Evolutionary conservation across 441 rosid species (phyloP).

Genomic region (California macrophylla): DNA sequence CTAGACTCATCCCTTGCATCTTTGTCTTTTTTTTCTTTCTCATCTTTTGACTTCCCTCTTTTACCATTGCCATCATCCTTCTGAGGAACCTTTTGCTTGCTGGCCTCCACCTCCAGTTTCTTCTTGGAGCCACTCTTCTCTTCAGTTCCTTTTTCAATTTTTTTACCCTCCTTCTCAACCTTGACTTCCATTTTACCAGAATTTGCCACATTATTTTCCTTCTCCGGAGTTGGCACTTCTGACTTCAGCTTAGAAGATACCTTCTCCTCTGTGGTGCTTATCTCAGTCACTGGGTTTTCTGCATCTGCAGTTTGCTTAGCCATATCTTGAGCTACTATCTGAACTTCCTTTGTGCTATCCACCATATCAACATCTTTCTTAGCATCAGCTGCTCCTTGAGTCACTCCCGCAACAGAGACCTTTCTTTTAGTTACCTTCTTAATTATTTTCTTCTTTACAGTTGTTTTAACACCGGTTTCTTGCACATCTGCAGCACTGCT

Average conservation of each 20-base stretch:
- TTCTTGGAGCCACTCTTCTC: constrained; percentile 19
- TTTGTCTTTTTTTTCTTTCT: constrained; percentile 39
- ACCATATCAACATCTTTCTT: constrained; percentile 35
- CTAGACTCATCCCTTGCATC: constrained; percentile 38
- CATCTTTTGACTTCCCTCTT: constrained; percentile 34
- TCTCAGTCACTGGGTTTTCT: constrained; percentile 23
- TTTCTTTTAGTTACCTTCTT: constrained; percentile 77
- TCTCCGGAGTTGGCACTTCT: constrained; percentile 33
- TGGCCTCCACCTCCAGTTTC: constrained; percentile 28
- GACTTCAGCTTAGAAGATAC: constrained; percentile 18
- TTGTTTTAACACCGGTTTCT: constrained; percentile 44
- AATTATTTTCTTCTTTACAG: constrained; percentile 63
- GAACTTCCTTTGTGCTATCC: constrained; percentile 32
- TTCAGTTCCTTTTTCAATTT: constrained; percentile 34
- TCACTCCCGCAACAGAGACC: constrained; percentile 33
- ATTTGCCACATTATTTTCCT: constrained; percentile 30
- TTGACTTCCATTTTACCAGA: constrained; percentile 28
- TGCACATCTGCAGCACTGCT: constrained; percentile 27
- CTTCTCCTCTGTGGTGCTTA: constrained; percentile 21
- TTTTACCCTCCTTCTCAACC: constrained; percentile 35
- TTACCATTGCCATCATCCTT: constrained; percentile 33
- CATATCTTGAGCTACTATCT: constrained; percentile 21
- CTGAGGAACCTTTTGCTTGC: constrained; percentile 30
- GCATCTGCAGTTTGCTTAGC: constrained; percentile 29
- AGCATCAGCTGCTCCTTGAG: constrained; percentile 26